Evolutionary conservation across 2,329 filamentous ascomycete species (phyloP), one percentile per base, ranked within the genome.

Genomic region (Sordariomycetes sp.): DNA sequence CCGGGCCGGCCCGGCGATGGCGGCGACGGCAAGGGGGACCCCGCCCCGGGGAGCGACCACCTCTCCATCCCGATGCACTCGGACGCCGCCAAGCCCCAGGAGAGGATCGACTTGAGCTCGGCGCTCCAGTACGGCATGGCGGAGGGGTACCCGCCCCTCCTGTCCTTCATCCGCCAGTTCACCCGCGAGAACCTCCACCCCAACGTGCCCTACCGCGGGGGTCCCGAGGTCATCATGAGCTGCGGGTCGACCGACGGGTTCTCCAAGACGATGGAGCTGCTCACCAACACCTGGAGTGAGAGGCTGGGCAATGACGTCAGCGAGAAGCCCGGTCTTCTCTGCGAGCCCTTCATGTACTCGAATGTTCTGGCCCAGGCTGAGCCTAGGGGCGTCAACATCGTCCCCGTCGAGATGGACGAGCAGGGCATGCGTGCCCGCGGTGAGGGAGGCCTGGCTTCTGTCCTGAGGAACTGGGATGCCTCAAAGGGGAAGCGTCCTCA

Each of bases 91-190:
- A 80, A 91, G 63, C 75, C 79, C 0, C 64, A 80, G 34, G 80
- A 80, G 65, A 88, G 86, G 72, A 88, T 96, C 64, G 91, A 96
- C 67, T 72, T 96, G 34, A 79, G 82, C 56, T 87, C 87, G 0
- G 90, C 90, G 2, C 76, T 96, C 56, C 91, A 96, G 71, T 96
- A 96, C 73, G 89, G 89, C 60, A 81, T 80, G n/a, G 85, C 87
- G 1, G 78, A 86, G 60, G 91, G 91, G 53, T 92, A 95, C 64
- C 88, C 88, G 1, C 83, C 90, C 0, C 76, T 96, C 25, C 81
- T 84, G 60, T 81, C 81, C 52, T 96, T 91, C 71, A 71, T 96
- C 58, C 83, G 87, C 60, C 81, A 91, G 66, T 95, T 96, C 70
- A 78, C 84, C 4, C 80, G 83, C 59, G 77, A 91, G 57, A 79